These are phyloP conservation scores for Boletales sp. DNA, from an alignment of 768 basidiomycete species.

Conservation along the genomic window DNA sequence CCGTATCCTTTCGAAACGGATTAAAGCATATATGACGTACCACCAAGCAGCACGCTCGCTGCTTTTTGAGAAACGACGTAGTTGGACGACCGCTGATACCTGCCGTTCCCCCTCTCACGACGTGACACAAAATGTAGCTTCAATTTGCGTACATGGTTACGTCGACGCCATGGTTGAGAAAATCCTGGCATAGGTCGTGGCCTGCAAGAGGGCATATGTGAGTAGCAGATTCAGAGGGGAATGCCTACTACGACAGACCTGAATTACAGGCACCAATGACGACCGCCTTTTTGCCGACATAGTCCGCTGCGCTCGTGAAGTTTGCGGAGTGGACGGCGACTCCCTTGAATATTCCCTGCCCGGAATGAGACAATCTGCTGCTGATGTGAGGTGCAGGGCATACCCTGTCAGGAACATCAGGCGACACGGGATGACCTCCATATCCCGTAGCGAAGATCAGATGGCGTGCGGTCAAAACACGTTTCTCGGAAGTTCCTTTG, in stretches of 20 bases:
- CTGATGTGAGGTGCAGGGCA: not conserved
- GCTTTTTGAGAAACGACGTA: constrained; percentile 2
- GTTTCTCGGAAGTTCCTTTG: constrained; percentile 26
- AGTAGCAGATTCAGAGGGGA: too few species aligned
- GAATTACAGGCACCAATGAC: too few species aligned
- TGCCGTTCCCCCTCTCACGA: not conserved
- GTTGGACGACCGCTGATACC: constrained; percentile 5
- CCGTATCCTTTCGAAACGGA: not conserved
- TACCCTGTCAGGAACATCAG: constrained; percentile 26
- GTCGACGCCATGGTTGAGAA: constrained; percentile 20
- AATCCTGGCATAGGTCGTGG: constrained; percentile 26
- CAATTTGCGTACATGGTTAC: constrained; percentile 8
- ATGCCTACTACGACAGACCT: too few species aligned
- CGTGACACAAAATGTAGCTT: not conserved
- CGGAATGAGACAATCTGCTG: not conserved
- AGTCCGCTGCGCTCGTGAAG: constrained; percentile 43
- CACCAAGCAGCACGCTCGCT: not conserved
- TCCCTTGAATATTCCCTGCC: constrained; percentile 46
- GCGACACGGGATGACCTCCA: constrained; percentile 39
- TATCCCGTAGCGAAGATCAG: constrained; percentile 52
- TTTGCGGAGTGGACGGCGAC: constrained; percentile 43
- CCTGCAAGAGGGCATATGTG: too few species aligned
- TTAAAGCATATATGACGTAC: not conserved
- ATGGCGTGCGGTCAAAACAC: constrained; percentile 39
- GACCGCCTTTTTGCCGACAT: constrained; percentile 56